Percentiles rank a stretch among this genome's conserved stretches.
Conservation (phyloP, 257 asterid species). For the Ligustrum vulgare region DNA sequence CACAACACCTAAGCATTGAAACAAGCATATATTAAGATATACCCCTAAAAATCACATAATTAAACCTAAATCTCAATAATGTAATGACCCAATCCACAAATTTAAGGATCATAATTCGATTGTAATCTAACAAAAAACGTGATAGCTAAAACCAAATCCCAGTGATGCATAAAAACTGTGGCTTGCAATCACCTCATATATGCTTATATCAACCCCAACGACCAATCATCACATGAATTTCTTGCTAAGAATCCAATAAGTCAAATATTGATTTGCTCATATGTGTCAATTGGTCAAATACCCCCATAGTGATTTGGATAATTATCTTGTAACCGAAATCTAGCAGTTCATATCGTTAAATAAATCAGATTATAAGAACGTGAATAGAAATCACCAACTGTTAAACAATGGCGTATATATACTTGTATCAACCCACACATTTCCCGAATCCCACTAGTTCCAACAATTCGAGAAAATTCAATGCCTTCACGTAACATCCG, state of each 20-base stretch:
- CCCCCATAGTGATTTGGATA: no score
- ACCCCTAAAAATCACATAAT: not conserved
- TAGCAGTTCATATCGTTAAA: no score
- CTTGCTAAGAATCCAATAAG: no score
- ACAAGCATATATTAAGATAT: not conserved
- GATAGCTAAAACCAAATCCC: not conserved
- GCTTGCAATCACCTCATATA: no score
- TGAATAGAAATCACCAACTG: conserved; percentile 7
- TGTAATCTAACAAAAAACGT: not conserved
- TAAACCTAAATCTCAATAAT: conserved; percentile 3
- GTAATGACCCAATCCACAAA: not conserved
- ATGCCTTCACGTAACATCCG: not conserved
- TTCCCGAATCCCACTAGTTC: conserved; percentile 6
- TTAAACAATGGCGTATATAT: conserved; percentile 14
- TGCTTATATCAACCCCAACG: no score
- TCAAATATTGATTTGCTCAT: no score
- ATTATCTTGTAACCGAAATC: no score
- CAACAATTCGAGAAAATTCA: conserved; percentile 14
- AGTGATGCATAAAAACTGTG: conserved; percentile 5
- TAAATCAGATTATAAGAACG: not conserved
- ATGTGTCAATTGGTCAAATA: no score
- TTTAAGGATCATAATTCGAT: conserved; percentile 6
- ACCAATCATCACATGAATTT: no score
- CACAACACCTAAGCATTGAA: not conserved
- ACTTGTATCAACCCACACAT: not conserved